These are phyloP conservation scores for Diaporthe sp. DNA, from an alignment of 2,329 filamentous ascomycete species.

Conservation along the genomic window DNA sequence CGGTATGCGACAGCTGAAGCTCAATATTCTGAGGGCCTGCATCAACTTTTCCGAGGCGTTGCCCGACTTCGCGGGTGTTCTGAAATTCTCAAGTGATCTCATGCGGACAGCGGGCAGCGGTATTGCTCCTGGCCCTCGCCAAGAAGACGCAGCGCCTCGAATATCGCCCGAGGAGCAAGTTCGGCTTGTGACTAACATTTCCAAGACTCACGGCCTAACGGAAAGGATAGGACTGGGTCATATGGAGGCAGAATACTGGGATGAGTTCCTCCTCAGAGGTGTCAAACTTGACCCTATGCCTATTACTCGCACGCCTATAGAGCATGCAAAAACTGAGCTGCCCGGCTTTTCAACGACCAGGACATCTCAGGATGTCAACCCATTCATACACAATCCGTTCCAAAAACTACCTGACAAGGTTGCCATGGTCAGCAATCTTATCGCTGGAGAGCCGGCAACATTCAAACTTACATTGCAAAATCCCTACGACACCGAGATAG, in stretches of 20 bases:
- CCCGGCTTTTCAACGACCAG: constrained; percentile 63
- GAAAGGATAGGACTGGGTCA: constrained; percentile 78
- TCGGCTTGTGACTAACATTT: constrained; percentile 85
- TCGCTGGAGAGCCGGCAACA: constrained; percentile 81
- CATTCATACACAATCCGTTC: constrained; percentile 97
- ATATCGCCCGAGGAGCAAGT: constrained; percentile 87
- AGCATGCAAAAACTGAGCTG: constrained; percentile 70
- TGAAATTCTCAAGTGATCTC: constrained; percentile 87
- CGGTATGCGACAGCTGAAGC: constrained; percentile 83
- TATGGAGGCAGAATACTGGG: constrained; percentile 91
- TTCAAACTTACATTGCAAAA: constrained; percentile 93
- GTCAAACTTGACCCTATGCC: constrained; percentile 77
- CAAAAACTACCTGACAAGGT: constrained; percentile 74
- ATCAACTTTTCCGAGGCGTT: constrained; percentile 95
- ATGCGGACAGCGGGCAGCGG: constrained; percentile 86
- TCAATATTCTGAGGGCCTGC: constrained; percentile 89
- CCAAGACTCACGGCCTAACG: constrained; percentile 83
- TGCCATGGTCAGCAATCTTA: constrained; percentile 75
- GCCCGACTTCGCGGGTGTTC: constrained; percentile 90
- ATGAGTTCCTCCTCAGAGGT: constrained; percentile 89
- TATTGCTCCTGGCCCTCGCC: constrained; percentile 78
- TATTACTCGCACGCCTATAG: constrained; percentile 71
- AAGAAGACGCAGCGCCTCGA: constrained; percentile 76
- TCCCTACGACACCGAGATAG: constrained; percentile 91
- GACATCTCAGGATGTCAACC: constrained; percentile 76